Conservation (phyloP, 1,139 yeast species). For the Kurtzmaniella quercitrusa region DNA sequence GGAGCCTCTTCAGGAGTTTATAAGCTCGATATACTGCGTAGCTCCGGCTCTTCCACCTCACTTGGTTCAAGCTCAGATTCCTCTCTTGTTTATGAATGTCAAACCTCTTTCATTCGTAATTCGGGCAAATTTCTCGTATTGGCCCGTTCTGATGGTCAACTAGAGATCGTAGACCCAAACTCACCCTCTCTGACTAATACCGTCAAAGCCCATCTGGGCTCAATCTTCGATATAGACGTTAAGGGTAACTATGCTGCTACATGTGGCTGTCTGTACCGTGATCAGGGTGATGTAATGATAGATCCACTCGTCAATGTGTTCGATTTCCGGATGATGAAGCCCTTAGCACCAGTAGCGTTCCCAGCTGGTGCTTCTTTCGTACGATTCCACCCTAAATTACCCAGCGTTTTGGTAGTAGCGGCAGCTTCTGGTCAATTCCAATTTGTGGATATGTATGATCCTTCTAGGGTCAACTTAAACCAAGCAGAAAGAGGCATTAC, state of each 20-base stretch:
- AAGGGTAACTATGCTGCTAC: conserved; percentile 75
- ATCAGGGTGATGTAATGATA: conserved; percentile 24
- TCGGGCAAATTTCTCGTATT: conserved; percentile 48
- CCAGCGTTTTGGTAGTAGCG: conserved; percentile 72
- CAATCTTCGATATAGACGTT: conserved; percentile 73
- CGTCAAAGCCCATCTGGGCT: conserved; percentile 71
- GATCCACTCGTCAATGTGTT: conserved; percentile 85
- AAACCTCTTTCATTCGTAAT: conserved; percentile 26
- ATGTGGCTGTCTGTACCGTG: conserved; percentile 70
- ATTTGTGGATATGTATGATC: conserved; percentile 78
- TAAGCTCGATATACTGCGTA: background rate
- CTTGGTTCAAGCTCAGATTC: background rate
- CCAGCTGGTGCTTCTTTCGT: conserved; percentile 89
- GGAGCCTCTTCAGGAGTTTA: background rate
- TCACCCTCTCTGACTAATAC: conserved; percentile 50
- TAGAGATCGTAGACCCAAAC: conserved; percentile 76
- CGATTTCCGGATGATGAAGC: conserved; percentile 71
- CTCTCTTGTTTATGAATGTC: conserved; percentile 24
- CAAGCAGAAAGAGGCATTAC: conserved; percentile 42
- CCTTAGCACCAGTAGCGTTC: conserved; percentile 79
- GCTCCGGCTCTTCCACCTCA: background rate
- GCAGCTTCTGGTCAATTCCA: conserved; percentile 81
- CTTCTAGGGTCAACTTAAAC: conserved; percentile 56
- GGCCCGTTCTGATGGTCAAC: conserved; percentile 64
- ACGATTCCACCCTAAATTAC: conserved; percentile 79